Evolutionary conservation across 2,329 filamentous ascomycete species (phyloP), one percentile per base, ranked within the genome.

Genomic region (Aspergillus phoenicis): DNA sequence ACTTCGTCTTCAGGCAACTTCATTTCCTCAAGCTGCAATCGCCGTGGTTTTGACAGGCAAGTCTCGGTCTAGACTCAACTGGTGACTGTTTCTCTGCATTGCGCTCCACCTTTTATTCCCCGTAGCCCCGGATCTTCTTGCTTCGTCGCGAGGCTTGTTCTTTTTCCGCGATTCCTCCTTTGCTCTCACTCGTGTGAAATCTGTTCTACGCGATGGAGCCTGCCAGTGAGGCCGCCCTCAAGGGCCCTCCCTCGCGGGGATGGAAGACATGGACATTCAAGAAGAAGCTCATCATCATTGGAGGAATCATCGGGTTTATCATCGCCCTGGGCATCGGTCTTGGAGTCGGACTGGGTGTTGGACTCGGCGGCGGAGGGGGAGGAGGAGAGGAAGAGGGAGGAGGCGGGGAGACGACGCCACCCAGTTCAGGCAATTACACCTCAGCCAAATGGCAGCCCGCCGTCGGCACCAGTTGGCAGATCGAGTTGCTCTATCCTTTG

Each of bases 401-500:
- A 33, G 59, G 64, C 26, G 38, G 43, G 41, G 66, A 65, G 66
- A 70, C 59, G 48, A 58, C 60, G 65, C 70, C 63, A n/a, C 73
- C 68, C 17, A 61, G 62, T 8, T 56, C 59, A 41, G 61, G 60
- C 55, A 64, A 59, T 48, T 63, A 74, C 63, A 66, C 66, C 10
- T 62, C 68, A 43, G 59, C 68, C 59, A 64, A 77, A 36, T 89
- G 86, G 86, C 76, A 81, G 59, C 87, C 87, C 2, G 69, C 71
- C 2, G 80, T 82, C 24, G 82, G 80, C 26, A 75, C 78, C 4
- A 80, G 80, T 3, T 90, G 86, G 86, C 87, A 90, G 68, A 89
- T 89, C 57, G 78, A 87, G 48, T 81, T 90, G 20, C 66, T 73
- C 52, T 65, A 77, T 69, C 36, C 71, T 36, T 36, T 76, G 61